Base-by-base conservation (phyloP, 2,329 filamentous ascomycete genomes). In the Niveomyces coronatus region DNA sequence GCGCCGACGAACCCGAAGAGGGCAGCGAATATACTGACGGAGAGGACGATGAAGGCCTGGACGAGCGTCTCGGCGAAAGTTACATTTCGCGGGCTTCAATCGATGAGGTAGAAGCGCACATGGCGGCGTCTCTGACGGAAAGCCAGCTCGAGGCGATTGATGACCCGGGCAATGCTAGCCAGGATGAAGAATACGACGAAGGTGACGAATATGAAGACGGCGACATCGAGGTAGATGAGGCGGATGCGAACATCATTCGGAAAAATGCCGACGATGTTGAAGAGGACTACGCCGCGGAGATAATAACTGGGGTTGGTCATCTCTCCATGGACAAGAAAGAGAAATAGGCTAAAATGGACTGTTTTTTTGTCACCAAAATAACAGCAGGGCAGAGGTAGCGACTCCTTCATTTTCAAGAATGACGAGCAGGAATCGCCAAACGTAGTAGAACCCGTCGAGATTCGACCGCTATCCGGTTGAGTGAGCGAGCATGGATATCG, bases 251-350 rank as follows among this genome's bases (percentile, higher is more conserved):
- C 14, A 49, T 51, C 9, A 45, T 46, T 19, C 9, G 50, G 26
- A 33, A 45, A 39, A 46, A 50, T 15, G 39, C 33, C 30, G 46
- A 49, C 13, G 37, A 47, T 30, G 37, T 58, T 17, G 53, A 63
- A 5, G 56, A 65, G 43, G 75, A 79, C 46, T 39, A 65, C 9
- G 59, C 63, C 38, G 75, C 72, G 3, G 73, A 79, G 53, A 47
- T 75, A 19, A 77, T 79, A 38, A 77, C 74, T 14, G 75, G 75
- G 39, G 55, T 79, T 57, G 65, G 67, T 56, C 63, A 72, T 44
- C 53, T 79, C 36, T 60, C 62, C 36, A 45, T 74, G 24, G 64
- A 68, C 41, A 62, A 63, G 48, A 58, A 56, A 37, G 46, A 49
- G 49, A 42, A 51, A 50, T 44, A 44, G 18, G 30, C 35, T 38